Base-by-base conservation (phyloP, 352 stramenopile genomes). In the Phytopythium kandeliae region DNA sequence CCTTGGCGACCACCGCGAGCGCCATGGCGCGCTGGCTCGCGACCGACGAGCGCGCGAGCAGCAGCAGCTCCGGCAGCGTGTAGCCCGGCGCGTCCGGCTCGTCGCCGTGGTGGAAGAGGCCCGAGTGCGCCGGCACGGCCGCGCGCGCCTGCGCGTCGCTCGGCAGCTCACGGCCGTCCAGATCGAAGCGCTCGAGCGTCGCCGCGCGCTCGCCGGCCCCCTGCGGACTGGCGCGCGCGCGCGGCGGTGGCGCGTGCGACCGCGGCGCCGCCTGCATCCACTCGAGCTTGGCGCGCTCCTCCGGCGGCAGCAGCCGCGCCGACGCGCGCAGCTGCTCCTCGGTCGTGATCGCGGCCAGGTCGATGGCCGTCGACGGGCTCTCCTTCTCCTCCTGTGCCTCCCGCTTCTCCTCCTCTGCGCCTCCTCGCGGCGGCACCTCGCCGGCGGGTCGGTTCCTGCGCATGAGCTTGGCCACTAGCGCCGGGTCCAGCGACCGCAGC, bases 31-130 rank as follows among this genome's bases (percentile, higher is more conserved):
- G 78, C 24, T 93, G 83, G 21, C 74, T 89, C 9, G 78, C 65
- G 9, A 90, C 74, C 19, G 74, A 86, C 44, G 75, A 89, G 11
- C 80, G 76, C 4, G 83, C 76, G 11, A 93, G 63, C 9, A 87
- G 73, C 7, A 92, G 48, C 9, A 93, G 68, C 51, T 93, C 83
- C 3, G 69, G 60, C 35, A 89, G 58, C 9, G 80, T 93, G 58
- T 92, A 93, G 3, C 83, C 83, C 2, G 83, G 67, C 25, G 63
- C 71, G 0, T 90, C 67, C 0, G 80, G 83, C 17, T 90, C 74
- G 38, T 92, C 78, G 0, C 83, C 83, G 46, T 93, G 83, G 46
- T 93, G 83, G 46, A 87, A 92, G 0, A 93, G 65, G 15, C 83
- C 83, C 2, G 83, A 89, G 43, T 87, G 72, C 19, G 58, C 51